These are phyloP conservation scores for Pseudogymnoascus sp. DNA, from an alignment of 2,329 filamentous ascomycete species.

Conservation along the genomic window DNA sequence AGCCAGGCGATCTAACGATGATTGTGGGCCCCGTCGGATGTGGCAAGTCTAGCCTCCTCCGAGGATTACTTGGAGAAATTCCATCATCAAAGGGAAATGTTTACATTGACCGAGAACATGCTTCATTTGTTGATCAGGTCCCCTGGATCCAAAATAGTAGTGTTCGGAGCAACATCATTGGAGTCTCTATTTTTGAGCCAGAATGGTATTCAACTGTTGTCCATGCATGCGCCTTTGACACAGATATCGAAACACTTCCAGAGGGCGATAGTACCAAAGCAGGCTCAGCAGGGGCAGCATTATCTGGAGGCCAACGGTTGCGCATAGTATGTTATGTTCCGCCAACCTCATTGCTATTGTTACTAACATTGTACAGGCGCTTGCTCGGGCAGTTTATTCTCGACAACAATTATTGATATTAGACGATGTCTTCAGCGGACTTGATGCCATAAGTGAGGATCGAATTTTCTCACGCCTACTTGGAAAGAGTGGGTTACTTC, in stretches of 20 bases:
- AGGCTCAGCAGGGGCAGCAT: slow-evolving; percentile 33
- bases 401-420: slow-evolving; percentile 19
- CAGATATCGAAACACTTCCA: slow-evolving; percentile 30
- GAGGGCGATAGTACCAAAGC: slow-evolving; percentile 31
- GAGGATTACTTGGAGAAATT: slow-evolving; percentile 22
- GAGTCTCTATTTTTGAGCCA: slow-evolving; percentile 17
- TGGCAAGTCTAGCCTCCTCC: slow-evolving; percentile 24
- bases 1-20: not conserved
- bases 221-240: slow-evolving; percentile 30
- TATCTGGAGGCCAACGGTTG: slow-evolving; percentile 39
- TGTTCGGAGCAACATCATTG: slow-evolving; percentile 26
- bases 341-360: not conserved
- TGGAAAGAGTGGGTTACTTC: slow-evolving; percentile 15
- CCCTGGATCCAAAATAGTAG: slow-evolving; percentile 21
- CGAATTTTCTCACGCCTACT: slow-evolving; percentile 17
- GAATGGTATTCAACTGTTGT: slow-evolving; percentile 26
- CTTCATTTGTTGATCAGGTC: slow-evolving; percentile 19
- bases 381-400: slow-evolving; percentile 22
- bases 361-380: slow-evolving; percentile 24
- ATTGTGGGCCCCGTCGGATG: slow-evolving; percentile 25
- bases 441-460: slow-evolving; percentile 20
- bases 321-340: slow-evolving; percentile 28
- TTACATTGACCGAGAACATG: slow-evolving; percentile 4
- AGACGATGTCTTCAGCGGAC: slow-evolving; percentile 23
- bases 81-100: slow-evolving; percentile 17